Evolutionary conservation across 2,329 filamentous ascomycete species (phyloP).

Genomic region (Colletotrichum australisinense): DNA sequence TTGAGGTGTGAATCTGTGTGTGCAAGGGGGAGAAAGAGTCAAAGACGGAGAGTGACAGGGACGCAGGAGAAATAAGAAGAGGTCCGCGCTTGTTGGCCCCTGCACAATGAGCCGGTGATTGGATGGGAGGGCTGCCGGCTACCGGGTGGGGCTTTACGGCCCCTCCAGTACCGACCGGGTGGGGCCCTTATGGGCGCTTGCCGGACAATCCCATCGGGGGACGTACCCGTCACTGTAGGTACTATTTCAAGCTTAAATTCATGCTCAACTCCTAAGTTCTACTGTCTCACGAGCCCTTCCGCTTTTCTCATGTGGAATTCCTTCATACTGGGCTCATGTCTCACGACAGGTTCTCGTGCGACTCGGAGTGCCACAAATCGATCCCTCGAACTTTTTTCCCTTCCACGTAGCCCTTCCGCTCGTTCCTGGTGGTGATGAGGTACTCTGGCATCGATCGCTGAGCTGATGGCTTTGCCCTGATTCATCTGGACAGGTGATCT

Average conservation of each 20-base stretch:
- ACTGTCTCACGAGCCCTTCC: background rate
- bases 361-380: background rate
- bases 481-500: too few relatives aligned
- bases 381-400: too few relatives aligned
- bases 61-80: conserved; percentile 5
- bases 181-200: conserved; percentile 14
- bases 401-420: too few relatives aligned
- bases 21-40: too few relatives aligned
- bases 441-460: too few relatives aligned
- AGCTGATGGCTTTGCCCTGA: too few relatives aligned
- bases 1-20: background rate
- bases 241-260: conserved; percentile 22
- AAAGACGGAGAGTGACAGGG: background rate
- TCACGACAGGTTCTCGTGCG: background rate
- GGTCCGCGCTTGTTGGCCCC: conserved; percentile 22
- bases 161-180: background rate
- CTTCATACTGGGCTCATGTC: background rate
- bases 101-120: conserved; percentile 5
- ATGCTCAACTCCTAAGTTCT: background rate
- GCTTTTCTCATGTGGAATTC: too few relatives aligned
- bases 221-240: background rate
- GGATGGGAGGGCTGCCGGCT: conserved; percentile 4
- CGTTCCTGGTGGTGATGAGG: too few relatives aligned
- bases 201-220: background rate
- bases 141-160: background rate